These are phyloP conservation scores for Mortierella sp. DNA, from an alignment of 371 early-diverging fungal genomes.

Conservation along the genomic window DNA sequence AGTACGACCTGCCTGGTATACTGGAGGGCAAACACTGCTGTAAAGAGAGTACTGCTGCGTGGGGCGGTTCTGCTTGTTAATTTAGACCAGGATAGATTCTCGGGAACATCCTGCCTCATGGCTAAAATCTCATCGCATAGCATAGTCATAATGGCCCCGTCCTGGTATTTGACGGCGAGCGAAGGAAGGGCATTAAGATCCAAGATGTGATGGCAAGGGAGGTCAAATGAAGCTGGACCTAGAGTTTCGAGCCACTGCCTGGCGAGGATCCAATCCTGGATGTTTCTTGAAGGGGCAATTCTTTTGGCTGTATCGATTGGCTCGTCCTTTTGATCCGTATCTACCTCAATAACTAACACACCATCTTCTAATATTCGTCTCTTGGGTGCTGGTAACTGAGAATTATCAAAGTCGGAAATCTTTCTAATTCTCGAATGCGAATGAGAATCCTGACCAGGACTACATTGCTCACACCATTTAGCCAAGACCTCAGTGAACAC, in stretches of 20 bases:
- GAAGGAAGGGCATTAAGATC: neutral
- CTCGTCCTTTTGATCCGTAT: neutral
- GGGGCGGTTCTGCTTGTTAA: neutral
- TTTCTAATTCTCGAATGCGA: slow-evolving; percentile 7
- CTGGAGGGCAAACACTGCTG: slow-evolving; percentile 6
- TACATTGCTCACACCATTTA: slow-evolving; percentile 11
- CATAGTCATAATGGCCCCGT: slow-evolving; percentile 19
- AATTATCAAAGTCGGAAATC: neutral
- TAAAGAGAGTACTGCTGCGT: slow-evolving; percentile 14
- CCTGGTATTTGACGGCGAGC: slow-evolving; percentile 7
- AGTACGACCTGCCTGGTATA: neutral
- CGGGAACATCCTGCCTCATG: slow-evolving; percentile 20
- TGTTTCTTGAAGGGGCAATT: neutral
- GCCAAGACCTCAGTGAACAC: slow-evolving; percentile 17
- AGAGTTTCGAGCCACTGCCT: slow-evolving; percentile 21
- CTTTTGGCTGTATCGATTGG: neutral
- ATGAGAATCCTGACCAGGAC: neutral
- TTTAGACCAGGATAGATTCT: slow-evolving; percentile 16
- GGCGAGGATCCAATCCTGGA: slow-evolving; percentile 20
- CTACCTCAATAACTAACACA: neutral
- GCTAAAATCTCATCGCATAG: slow-evolving; percentile 15
- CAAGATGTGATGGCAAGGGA: slow-evolving; percentile 21
- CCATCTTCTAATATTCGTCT: slow-evolving; percentile 16
- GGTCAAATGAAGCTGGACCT: neutral
- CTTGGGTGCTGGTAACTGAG: slow-evolving; percentile 11